Evolutionary conservation across 176 grass and related monocot genomes (phyloP).

Genomic region (Saccharum officinarum): DNA sequence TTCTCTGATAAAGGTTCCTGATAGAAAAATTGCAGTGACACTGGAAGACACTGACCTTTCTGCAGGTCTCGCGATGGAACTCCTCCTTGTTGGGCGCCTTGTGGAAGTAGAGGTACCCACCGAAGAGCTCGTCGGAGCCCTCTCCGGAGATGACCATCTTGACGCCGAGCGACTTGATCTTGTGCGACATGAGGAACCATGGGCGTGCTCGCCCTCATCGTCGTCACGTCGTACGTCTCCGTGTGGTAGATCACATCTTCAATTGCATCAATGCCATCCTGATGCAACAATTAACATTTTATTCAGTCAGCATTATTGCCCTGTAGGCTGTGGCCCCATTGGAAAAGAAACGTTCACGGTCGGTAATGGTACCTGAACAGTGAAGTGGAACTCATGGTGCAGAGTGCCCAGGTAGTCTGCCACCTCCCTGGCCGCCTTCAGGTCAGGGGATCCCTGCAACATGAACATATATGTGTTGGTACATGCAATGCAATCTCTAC

Average conservation of each 20-base stretch:
- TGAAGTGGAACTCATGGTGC: conserved; percentile 84
- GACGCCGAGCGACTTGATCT: conserved; percentile 89
- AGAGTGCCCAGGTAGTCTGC: conserved; percentile 71
- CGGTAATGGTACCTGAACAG: conserved; percentile 37
- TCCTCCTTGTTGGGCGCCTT: conserved; percentile 89
- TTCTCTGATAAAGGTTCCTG: too few relatives aligned
- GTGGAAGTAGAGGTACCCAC: conserved; percentile 91
- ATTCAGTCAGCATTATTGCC: too few relatives aligned
- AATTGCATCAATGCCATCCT: conserved; percentile 77
- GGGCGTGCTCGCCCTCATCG: conserved; percentile 76
- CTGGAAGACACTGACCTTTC: too few relatives aligned
- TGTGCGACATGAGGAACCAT: conserved; percentile 93
- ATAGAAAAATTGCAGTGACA: not conserved
- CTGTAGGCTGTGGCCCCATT: too few relatives aligned
- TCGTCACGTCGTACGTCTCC: conserved; percentile 82
- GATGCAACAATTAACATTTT: too few relatives aligned
- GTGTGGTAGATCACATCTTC: conserved; percentile 88
- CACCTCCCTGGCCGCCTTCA: conserved; percentile 81
- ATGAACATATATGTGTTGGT: too few relatives aligned
- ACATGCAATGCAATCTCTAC: too few relatives aligned
- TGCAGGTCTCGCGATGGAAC: conserved; percentile 70
- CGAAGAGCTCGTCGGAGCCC: conserved; percentile 84
- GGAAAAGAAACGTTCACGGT: too few relatives aligned
- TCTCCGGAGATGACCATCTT: conserved; percentile 96
- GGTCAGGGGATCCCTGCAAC: conserved; percentile 78